Conservation (phyloP, 2,329 filamentous ascomycete genomes). For the Pseudomassariella vexata region DNA sequence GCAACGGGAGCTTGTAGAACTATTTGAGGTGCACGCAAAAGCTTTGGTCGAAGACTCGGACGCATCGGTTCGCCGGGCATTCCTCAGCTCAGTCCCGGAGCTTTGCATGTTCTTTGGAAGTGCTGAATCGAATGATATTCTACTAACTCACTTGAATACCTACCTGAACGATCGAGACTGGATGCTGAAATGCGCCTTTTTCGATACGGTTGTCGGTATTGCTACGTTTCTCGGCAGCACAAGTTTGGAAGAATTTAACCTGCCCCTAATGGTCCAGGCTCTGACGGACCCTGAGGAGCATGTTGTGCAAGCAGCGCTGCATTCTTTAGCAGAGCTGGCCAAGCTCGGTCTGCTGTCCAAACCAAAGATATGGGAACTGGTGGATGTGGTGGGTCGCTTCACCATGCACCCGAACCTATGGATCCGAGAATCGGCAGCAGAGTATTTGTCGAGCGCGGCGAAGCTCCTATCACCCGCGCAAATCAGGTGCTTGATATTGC, state of each 20-base stretch:
- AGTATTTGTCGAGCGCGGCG: constrained; percentile 74
- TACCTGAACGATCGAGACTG: constrained; percentile 96
- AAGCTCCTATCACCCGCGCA: constrained; percentile 75
- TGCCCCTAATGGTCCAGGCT: constrained; percentile 93
- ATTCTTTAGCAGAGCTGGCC: constrained; percentile 83
- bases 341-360: constrained; percentile 82
- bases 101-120: constrained; percentile 94
- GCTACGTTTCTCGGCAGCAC: constrained; percentile 84
- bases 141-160: constrained; percentile 91
- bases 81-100: constrained; percentile 84
- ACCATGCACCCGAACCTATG: constrained; percentile 91
- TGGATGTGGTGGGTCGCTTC: constrained; percentile 77
- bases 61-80: constrained; percentile 80
- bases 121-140: constrained; percentile 88
- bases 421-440: constrained; percentile 84
- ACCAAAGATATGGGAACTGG: constrained; percentile 78
- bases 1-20: constrained; percentile 72
- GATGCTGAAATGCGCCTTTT: constrained; percentile 94
- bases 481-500: constrained; percentile 74
- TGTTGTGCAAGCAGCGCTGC: constrained; percentile 84
- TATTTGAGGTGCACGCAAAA: constrained; percentile 87
- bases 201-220: constrained; percentile 90
- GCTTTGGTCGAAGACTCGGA: constrained; percentile 82
- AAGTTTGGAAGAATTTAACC: constrained; percentile 88
- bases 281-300: constrained; percentile 90